Evolutionary conservation across 805 yeast genomes (phyloP).

Genomic region (Hemisphaericaspora nanyangensis): DNA sequence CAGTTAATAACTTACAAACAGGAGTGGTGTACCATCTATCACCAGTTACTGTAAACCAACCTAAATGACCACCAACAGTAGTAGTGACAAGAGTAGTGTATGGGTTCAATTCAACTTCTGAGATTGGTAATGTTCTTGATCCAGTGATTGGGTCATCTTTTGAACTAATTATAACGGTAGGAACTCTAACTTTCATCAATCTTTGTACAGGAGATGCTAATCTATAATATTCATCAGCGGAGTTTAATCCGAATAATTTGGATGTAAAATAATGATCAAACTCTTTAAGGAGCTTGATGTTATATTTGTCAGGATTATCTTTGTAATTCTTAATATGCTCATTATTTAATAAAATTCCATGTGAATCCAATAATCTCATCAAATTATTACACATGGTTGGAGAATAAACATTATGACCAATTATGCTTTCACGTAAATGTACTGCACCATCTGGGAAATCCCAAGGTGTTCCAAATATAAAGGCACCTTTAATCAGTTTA

Average conservation of each 20-base stretch:
- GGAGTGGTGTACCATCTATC: constrained; percentile 40
- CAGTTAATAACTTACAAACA: constrained; percentile 28
- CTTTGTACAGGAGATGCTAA: constrained; percentile 61
- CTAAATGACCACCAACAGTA: constrained; percentile 71
- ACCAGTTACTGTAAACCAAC: constrained; percentile 35
- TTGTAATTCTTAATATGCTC: constrained; percentile 23
- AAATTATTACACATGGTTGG: constrained; percentile 41
- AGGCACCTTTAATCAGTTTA: constrained; percentile 53
- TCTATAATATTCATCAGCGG: constrained; percentile 60
- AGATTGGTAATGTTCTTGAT: constrained; percentile 47
- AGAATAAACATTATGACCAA: constrained; percentile 39
- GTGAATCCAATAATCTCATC: constrained; percentile 27
- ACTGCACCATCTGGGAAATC: constrained; percentile 56
- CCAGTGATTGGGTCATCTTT: constrained; percentile 66
- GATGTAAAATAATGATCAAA: constrained; percentile 65
- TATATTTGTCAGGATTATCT: constrained; percentile 25
- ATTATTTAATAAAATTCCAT: constrained; percentile 23
- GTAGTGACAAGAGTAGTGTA: constrained; percentile 54
- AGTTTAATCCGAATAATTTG: constrained; percentile 57
- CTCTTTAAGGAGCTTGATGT: constrained; percentile 42
- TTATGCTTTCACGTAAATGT: constrained; percentile 38
- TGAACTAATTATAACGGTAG: constrained; percentile 57
- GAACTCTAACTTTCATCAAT: constrained; percentile 54
- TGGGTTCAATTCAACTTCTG: constrained; percentile 53
- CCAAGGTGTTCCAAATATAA: constrained; percentile 68